phyloP scores from a whole-genome alignment of 2,329 filamentous ascomycete genomes.

The Colletotrichum destructivum region DNA sequence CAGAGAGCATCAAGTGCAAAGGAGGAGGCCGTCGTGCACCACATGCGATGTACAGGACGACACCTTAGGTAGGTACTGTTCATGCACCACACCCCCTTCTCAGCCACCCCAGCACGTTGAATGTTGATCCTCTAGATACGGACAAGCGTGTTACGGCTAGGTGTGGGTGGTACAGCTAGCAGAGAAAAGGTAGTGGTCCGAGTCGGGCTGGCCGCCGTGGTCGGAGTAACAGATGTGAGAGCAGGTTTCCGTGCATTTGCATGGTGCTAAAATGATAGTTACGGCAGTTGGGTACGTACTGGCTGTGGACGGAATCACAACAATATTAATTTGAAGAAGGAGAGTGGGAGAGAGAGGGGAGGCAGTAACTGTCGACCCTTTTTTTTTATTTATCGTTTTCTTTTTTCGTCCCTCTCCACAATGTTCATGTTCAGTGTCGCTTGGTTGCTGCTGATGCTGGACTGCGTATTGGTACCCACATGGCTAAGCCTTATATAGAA shows the following conservation, averaged over 20 bases:
- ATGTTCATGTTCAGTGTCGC: not conserved
- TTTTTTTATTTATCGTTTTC: not conserved
- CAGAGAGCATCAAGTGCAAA: not conserved
- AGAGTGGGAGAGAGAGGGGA: slow-evolving; percentile 1
- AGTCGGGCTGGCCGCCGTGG: slow-evolving; percentile 31
- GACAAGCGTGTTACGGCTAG: slow-evolving; percentile 17
- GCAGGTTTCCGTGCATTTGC: slow-evolving; percentile 34
- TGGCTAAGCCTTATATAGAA: not conserved
- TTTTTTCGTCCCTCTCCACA: not conserved
- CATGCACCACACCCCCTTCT: not conserved
- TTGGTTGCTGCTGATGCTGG: slow-evolving; percentile 19
- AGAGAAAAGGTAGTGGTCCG: not conserved
- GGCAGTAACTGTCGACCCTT: slow-evolving; percentile 1
- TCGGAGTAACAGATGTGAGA: slow-evolving; percentile 30
- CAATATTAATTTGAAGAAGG: not conserved
- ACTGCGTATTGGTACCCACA: slow-evolving; percentile 35
- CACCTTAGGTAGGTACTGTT: not conserved
- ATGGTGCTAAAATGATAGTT: slow-evolving; percentile 20
- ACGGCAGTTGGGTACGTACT: slow-evolving; percentile 36
- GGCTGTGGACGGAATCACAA: not conserved
- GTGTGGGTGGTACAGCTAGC: not conserved
- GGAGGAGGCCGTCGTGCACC: not conserved
- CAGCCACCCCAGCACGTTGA: not conserved
- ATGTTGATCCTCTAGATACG: not conserved
- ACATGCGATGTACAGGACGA: not conserved